Percentiles rank a stretch among this genome's conserved stretches.
Conservation (phyloP, 441 rosid species). For the Corymbia citriodora region DNA sequence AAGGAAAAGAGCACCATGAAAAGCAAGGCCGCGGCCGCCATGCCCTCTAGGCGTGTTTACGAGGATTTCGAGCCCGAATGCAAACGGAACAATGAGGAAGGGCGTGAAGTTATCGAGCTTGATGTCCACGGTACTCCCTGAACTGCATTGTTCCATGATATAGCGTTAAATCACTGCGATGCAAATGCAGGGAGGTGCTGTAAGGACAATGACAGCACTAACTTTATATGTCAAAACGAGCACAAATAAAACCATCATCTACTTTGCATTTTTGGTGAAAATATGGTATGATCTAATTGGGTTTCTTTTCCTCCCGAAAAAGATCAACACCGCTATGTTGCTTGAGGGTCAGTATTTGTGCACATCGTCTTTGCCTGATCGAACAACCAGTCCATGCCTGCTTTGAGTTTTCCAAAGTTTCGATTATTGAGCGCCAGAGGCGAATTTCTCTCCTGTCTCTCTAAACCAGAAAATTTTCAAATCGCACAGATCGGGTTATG, state of each 20-base stretch:
- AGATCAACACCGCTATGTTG: neutral
- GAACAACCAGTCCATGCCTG: neutral
- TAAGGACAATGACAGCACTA: neutral
- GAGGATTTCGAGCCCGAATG: constrained; percentile 22
- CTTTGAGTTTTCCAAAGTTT: neutral
- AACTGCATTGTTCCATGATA: neutral
- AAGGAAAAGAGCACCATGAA: neutral
- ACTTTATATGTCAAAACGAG: neutral
- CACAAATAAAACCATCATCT: neutral
- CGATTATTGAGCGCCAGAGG: neutral
- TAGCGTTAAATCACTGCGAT: neutral
- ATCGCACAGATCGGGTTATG: neutral
- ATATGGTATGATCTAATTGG: neutral
- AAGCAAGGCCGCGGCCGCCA: neutral
- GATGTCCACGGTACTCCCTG: constrained; percentile 13
- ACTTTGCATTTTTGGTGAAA: neutral
- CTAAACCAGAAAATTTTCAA: neutral
- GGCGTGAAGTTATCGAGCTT: constrained; percentile 4
- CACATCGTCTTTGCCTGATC: neutral
- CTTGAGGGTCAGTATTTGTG: neutral
- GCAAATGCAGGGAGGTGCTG: neutral
- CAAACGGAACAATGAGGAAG: constrained; percentile 14
- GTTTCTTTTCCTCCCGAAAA: neutral
- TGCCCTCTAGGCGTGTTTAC: neutral
- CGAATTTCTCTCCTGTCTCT: neutral